Evolutionary conservation across 2,329 filamentous ascomycete genomes (phyloP).

Genomic region (Plectosphaerella cucumerina): DNA sequence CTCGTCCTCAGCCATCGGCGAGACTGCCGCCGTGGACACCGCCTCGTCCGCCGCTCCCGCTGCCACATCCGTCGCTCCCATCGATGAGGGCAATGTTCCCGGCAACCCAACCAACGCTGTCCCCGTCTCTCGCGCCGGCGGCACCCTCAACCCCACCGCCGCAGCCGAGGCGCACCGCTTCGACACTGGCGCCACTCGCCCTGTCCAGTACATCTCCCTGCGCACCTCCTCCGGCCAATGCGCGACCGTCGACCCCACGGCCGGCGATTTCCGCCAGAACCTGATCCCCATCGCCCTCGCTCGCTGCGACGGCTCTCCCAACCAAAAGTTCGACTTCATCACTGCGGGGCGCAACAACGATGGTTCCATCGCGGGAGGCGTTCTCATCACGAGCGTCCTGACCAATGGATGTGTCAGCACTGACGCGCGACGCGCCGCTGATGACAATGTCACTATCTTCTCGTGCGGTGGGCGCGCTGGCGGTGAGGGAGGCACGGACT

Average conservation of each 20-base stretch:
- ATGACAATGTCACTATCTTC: conserved; percentile 45
- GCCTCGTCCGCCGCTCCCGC: neutral
- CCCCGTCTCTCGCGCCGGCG: conserved; percentile 46
- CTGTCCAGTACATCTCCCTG: conserved; percentile 40
- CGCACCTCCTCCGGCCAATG: conserved; percentile 44
- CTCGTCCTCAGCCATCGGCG: neutral
- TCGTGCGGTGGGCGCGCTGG: conserved; percentile 48
- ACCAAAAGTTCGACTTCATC: conserved; percentile 48
- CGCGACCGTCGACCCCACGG: conserved; percentile 46
- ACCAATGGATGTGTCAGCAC: conserved; percentile 49
- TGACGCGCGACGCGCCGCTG: conserved; percentile 35
- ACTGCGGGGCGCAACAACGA: conserved; percentile 46
- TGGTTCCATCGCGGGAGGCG: conserved; percentile 26
- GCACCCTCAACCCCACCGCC: conserved; percentile 42
- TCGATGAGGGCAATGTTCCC: conserved; percentile 9
- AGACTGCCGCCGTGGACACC: neutral
- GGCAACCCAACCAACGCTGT: conserved; percentile 36
- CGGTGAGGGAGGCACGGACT: conserved; percentile 41
- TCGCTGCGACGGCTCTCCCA: conserved; percentile 37
- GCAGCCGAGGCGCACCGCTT: conserved; percentile 43
- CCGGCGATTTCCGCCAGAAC: conserved; percentile 51
- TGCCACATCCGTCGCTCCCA: conserved; percentile 13
- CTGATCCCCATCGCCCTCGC: conserved; percentile 44
- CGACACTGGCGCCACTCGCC: conserved; percentile 41
- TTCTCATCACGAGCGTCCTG: conserved; percentile 44